Evolutionary conservation across 2,329 filamentous ascomycete species (phyloP), one percentile per base, ranked within the genome.

Genomic region (Ophiocordyceps polyrhachis-furcata): DNA sequence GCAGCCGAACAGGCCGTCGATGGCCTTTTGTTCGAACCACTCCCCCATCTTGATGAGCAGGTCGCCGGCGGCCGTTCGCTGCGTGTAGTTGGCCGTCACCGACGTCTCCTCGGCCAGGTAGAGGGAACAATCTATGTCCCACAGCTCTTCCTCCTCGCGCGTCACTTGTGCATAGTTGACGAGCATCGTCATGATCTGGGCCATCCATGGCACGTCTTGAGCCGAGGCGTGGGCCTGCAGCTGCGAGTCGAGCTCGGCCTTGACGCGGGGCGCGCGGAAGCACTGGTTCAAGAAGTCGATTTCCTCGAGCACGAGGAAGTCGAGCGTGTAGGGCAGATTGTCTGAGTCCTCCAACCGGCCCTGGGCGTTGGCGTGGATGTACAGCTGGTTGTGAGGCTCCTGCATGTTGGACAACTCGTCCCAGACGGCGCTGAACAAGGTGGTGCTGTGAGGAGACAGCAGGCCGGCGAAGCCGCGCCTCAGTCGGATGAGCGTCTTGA

Each of bases 101-200:
- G 87, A 89, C 2, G 86, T 89, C 64, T 96, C 89, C 62, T 98
- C 91, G 1, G 87, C 89, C 42, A 98, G 71, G 62, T 93, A 98
- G 2, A 98, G 74, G 47, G 93, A 96, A 52, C 93, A 83, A 60
- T 98, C 91, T 49, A 95, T 86, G 53, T 95, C 86, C 91, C 91
- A 98, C 11, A 98, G 65, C 8, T 84, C 86, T 63, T 95, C 86
- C 57, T 96, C 91, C 60, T 98, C 91, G 25, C 77, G 79, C 2
- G 83, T 88, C 53, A 98, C 93, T 51, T 89, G 85, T 13, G 87
- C 81, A 62, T 93, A 96, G 1, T 79, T 77, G 19, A 87, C 78
- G 11, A 87, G 76, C 51, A 95, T 73, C 58, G 82, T 83, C 76
- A 95, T 83, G 19, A 95, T 78, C 55, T 94, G 83, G 31, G 83